Conservation (phyloP, 768 basidiomycete species). For the Lepiota brunneoincarnata region DNA sequence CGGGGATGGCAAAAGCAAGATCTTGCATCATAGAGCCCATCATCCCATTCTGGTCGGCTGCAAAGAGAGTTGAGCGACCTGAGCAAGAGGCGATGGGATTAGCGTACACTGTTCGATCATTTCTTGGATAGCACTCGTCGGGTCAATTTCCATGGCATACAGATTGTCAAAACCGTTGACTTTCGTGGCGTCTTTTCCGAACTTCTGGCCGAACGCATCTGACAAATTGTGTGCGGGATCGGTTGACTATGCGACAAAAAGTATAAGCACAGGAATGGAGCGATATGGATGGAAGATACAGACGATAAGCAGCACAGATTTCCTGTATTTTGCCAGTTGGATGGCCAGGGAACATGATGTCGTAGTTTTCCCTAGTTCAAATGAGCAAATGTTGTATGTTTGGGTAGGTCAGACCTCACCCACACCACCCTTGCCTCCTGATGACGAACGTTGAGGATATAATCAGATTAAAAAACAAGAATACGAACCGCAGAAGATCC, state of each 20-base stretch:
- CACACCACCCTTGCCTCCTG: constrained; percentile 98
- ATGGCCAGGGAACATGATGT: constrained; percentile 98
- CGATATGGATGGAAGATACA: constrained; percentile 26
- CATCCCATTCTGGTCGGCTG: constrained; percentile 87
- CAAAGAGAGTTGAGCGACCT: not conserved
- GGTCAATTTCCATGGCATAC: constrained; percentile 99
- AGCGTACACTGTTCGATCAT: constrained; percentile 94
- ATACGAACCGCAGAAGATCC: constrained; percentile 95
- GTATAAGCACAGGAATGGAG: not conserved
- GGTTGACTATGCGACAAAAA: constrained; percentile 66
- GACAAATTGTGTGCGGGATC: constrained; percentile 99
- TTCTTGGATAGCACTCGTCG: constrained; percentile 95
- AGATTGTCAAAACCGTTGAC: constrained; percentile 98
- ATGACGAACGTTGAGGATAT: constrained; percentile 15
- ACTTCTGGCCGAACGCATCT: constrained; percentile 98
- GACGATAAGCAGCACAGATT: constrained; percentile 97
- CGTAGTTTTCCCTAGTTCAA: constrained; percentile 84
- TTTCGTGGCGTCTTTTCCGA: constrained; percentile 97
- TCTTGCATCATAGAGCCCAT: constrained; percentile 99
- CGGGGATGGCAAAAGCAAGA: constrained; percentile 97
- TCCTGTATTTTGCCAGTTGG: constrained; percentile 83
- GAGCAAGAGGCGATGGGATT: constrained; percentile 1
- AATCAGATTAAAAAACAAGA: constrained; percentile 3
- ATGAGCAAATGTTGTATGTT: not conserved
- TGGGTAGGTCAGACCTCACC: constrained; percentile 49